Base-by-base conservation (phyloP, 108 stramenopile genomes). In the Ochromonas danica region DNA sequence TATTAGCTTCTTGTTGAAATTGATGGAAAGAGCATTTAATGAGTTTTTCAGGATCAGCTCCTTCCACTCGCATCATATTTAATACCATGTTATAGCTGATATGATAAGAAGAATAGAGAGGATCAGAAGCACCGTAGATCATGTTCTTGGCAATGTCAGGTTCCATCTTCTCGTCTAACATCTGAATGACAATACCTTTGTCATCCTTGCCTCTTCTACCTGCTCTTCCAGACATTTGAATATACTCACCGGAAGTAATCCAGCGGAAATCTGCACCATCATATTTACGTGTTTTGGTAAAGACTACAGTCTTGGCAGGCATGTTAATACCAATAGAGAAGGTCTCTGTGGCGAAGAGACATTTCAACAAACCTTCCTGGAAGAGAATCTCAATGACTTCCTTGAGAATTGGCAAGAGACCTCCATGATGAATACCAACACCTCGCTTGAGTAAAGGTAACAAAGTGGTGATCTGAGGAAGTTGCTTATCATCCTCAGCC, bases 301-400 rank as follows among this genome's bases (percentile, higher is more conserved):
- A 99, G 3, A 99, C 96, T 10, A 99, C 99, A 1, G 99, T 98
- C 79, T 94, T 92, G n/a, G 98, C 98, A 14, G 98, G 98, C 97
- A 98, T 98, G 87, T 99, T 99, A 81, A 99, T 94, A 27, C 98
- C 98, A 40, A 99, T 99, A 38, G 93, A 88, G 81, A 99, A 99
- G 0, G 98, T 99, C 74, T 99, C 98, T 0, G 98, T 99, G 27
- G 98, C 97, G 86, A 98, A 98, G 0, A 99, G 83, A 61, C 89
- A 83, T 83, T 99, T 99, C 85, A 99, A 91, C 1, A 98, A 85
- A n/a, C 94, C 93, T 79, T 97, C 96, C 82, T 87, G 88, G 75
- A 99, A 99, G 43, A 99, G 86, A 80, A 99, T 98, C 82, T 99
- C 98, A 39, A 97, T 95, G 85, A 99, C 93, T 79, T 99, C 98